A percentile compares a stretch with the other conserved stretches of the same genome.
phyloP scores from a whole-genome alignment of 106 monocot species.

The Amphibolis antarctica region DNA sequence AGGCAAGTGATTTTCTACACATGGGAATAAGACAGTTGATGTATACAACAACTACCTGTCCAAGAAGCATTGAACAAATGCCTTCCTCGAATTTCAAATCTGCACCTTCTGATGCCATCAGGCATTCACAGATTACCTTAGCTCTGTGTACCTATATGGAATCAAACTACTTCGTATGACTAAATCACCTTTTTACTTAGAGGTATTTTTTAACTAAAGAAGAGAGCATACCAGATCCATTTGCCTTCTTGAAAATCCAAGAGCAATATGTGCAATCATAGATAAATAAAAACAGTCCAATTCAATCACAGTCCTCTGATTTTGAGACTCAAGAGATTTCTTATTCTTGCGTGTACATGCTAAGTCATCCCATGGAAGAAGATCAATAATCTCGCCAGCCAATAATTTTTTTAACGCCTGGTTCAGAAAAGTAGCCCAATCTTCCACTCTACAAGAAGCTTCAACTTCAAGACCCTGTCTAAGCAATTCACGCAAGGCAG shows the following conservation, averaged over 20 bases:
- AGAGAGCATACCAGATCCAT: conserved; percentile 53
- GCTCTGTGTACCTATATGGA: conserved; percentile 60
- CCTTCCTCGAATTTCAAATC: conserved; percentile 90
- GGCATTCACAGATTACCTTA: conserved; percentile 71
- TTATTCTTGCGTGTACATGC: conserved; percentile 72
- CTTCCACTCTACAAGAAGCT: conserved; percentile 75
- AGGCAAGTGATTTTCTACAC: conserved; percentile 4
- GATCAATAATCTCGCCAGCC: conserved; percentile 75
- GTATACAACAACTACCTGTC: conserved; percentile 55
- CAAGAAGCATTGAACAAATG: conserved; percentile 70
- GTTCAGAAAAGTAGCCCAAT: conserved; percentile 72
- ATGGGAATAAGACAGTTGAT: not conserved
- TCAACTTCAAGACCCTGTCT: conserved; percentile 91
- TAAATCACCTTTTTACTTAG: not conserved
- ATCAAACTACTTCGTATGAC: not conserved
- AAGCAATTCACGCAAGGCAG: conserved; percentile 76
- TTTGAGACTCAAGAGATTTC: conserved; percentile 80
- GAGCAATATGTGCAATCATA: conserved; percentile 79
- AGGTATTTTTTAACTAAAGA: not conserved
- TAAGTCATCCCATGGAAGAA: conserved; percentile 73
- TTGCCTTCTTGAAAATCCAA: conserved; percentile 78
- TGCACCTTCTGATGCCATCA: conserved; percentile 56
- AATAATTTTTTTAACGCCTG: conserved; percentile 64
- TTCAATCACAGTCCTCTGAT: conserved; percentile 68
- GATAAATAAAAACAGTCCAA: conserved; percentile 72